A percentile compares a stretch with the other conserved stretches of the same genome.
Evolutionary conservation across 2,329 filamentous ascomycete genomes (phyloP).

Genomic region (Aspergillus costaricaensis): DNA sequence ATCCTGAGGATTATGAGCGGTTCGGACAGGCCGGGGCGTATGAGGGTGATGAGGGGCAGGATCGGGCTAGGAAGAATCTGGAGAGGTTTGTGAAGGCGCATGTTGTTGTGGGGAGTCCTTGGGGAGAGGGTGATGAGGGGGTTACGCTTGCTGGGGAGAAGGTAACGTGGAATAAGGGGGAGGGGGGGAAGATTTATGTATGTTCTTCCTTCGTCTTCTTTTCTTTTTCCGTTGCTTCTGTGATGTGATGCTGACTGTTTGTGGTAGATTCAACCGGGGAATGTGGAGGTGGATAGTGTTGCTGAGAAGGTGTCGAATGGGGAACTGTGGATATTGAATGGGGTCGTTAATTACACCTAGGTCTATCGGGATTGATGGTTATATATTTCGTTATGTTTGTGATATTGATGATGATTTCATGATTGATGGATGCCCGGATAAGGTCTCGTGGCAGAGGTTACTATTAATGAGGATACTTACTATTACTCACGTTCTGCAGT

Average conservation of each 20-base stretch:
- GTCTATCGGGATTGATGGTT: background rate
- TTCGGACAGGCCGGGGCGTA: slow-evolving; percentile 70
- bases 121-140: slow-evolving; percentile 67
- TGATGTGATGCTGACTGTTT: background rate
- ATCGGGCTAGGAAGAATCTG: slow-evolving; percentile 75
- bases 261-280: slow-evolving; percentile 64
- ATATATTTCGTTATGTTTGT: background rate
- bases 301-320: slow-evolving; percentile 81
- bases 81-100: slow-evolving; percentile 83
- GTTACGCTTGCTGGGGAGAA: slow-evolving; percentile 69
- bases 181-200: slow-evolving; percentile 64
- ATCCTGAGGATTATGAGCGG: slow-evolving; percentile 69
- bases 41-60: slow-evolving; percentile 70
- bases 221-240: too few relatives aligned
- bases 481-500: background rate
- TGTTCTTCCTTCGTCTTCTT: slow-evolving; percentile 32
- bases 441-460: background rate
- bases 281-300: slow-evolving; percentile 73
- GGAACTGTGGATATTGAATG: slow-evolving; percentile 77
- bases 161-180: slow-evolving; percentile 76
- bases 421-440: background rate
- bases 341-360: slow-evolving; percentile 57
- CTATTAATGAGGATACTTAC: background rate
- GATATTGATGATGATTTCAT: background rate
- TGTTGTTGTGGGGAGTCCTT: slow-evolving; percentile 73